phyloP scores from a whole-genome alignment of 768 basidiomycete genomes.

The Kwoniella dendrophila region DNA sequence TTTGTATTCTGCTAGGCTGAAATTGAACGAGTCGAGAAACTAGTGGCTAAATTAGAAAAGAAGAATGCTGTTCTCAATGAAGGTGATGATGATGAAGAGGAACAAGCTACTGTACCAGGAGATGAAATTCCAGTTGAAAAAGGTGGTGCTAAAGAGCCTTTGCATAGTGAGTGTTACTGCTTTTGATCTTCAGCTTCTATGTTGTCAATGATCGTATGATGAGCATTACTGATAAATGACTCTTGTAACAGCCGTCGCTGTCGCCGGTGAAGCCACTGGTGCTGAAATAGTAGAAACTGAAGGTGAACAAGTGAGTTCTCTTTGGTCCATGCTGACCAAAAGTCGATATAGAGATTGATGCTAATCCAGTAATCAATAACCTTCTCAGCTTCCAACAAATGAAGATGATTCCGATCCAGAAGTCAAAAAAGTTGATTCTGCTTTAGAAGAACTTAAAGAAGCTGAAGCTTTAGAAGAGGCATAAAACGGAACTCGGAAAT shows the following conservation, averaged over 20 bases:
- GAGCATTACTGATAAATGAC: background rate
- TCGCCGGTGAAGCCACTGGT: conserved; percentile 44
- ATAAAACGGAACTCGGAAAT: background rate
- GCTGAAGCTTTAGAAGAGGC: conserved; percentile 16
- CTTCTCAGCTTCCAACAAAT: conserved; percentile 29
- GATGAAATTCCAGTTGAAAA: conserved; percentile 20
- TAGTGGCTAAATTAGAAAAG: conserved; percentile 54
- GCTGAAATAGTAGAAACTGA: conserved; percentile 40
- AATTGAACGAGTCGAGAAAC: conserved; percentile 53
- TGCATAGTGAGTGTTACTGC: conserved; percentile 44
- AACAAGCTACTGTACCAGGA: conserved; percentile 19
- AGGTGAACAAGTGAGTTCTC: conserved; percentile 42
- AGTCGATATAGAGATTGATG: background rate
- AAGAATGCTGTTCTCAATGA: conserved; percentile 40
- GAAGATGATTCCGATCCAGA: conserved; percentile 35
- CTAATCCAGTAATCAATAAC: background rate
- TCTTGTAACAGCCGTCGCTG: conserved; percentile 38
- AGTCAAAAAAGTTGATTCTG: conserved; percentile 48
- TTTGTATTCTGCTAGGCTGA: conserved; percentile 36
- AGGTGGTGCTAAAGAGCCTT: conserved; percentile 50
- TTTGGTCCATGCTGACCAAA: background rate
- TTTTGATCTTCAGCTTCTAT: too few relatives aligned
- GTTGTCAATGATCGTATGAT: background rate
- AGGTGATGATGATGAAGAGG: conserved; percentile 29
- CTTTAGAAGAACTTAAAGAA: conserved; percentile 47